phyloP scores from a whole-genome alignment of 2,329 filamentous ascomycete genomes.

The Ramularia endophylla region DNA sequence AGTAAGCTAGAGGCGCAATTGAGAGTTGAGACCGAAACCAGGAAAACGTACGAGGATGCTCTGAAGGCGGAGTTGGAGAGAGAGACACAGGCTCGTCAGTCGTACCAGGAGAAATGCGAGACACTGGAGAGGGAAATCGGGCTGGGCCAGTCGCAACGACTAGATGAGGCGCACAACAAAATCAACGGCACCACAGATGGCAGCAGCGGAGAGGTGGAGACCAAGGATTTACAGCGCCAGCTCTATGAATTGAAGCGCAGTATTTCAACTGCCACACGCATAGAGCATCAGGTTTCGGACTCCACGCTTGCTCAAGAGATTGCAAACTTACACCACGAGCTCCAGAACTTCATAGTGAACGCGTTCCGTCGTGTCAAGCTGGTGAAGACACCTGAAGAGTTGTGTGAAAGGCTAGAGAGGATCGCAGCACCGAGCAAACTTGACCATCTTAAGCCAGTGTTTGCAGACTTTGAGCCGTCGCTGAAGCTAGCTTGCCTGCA shows the following conservation, averaged over 20 bases:
- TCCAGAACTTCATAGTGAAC: conserved; percentile 69
- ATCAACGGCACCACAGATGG: conserved; percentile 7
- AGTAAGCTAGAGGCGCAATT: conserved; percentile 13
- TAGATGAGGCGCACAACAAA: conserved; percentile 12
- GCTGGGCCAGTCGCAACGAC: conserved; percentile 1
- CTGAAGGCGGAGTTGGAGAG: background rate
- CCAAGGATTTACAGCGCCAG: conserved; percentile 42
- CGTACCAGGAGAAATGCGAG: conserved; percentile 18
- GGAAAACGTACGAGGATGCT: conserved; percentile 13
- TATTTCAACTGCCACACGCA: conserved; percentile 61
- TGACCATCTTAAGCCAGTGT: conserved; percentile 35
- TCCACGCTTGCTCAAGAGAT: conserved; percentile 60
- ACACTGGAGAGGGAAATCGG: conserved; percentile 13
- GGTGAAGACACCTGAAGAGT: conserved; percentile 17
- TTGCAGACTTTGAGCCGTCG: conserved; percentile 47
- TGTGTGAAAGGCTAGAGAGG: conserved; percentile 18
- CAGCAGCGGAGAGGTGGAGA: conserved; percentile 12
- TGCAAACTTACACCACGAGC: conserved; percentile 54
- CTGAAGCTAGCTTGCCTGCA: conserved; percentile 59
- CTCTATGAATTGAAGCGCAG: conserved; percentile 64
- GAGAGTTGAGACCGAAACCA: conserved; percentile 19
- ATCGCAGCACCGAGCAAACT: conserved; percentile 17
- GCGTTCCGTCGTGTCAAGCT: conserved; percentile 61
- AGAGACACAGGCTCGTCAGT: too few relatives aligned
- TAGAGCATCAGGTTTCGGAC: conserved; percentile 57